Percentiles rank a stretch among this genome's conserved stretches.
Evolutionary conservation across 179 eudicot species (phyloP).

Genomic region (Corrigiola litoralis): DNA sequence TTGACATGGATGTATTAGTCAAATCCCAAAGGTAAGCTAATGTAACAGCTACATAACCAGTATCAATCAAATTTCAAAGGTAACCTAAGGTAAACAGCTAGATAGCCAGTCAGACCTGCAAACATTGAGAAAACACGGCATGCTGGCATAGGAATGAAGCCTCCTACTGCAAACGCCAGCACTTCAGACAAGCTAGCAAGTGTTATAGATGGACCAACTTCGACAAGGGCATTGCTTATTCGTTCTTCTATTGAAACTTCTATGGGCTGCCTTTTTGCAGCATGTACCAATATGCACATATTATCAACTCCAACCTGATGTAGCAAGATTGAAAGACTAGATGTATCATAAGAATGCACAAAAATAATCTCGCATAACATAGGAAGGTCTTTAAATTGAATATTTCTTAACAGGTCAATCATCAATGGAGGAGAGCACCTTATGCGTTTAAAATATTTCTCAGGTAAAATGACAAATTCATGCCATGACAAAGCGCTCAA

Average conservation of each 20-base stretch:
- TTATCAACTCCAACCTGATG: slow-evolving; percentile 96
- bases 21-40: neutral
- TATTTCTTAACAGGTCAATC: too few relatives aligned
- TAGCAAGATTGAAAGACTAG: slow-evolving; percentile 3
- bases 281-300: slow-evolving; percentile 97
- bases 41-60: slow-evolving; percentile 15
- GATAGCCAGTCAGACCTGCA: slow-evolving; percentile 64
- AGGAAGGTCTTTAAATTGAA: too few relatives aligned
- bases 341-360: slow-evolving; percentile 5
- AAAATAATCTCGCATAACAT: too few relatives aligned
- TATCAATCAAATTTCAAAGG: neutral
- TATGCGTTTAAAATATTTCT: too few relatives aligned
- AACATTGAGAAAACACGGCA: slow-evolving; percentile 97
- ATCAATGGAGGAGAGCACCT: too few relatives aligned
- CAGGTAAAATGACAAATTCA: too few relatives aligned
- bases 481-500: too few relatives aligned
- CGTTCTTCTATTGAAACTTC: slow-evolving; percentile 80
- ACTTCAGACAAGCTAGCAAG: slow-evolving; percentile 95
- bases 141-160: slow-evolving; percentile 96
- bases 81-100: neutral
- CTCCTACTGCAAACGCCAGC: slow-evolving; percentile 94
- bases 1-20: slow-evolving; percentile 9
- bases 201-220: slow-evolving; percentile 98
- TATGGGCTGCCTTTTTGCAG: slow-evolving; percentile 81
- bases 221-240: slow-evolving; percentile 88